Base-by-base conservation (phyloP, 106 monocot genomes). In the Acorus gramineus region DNA sequence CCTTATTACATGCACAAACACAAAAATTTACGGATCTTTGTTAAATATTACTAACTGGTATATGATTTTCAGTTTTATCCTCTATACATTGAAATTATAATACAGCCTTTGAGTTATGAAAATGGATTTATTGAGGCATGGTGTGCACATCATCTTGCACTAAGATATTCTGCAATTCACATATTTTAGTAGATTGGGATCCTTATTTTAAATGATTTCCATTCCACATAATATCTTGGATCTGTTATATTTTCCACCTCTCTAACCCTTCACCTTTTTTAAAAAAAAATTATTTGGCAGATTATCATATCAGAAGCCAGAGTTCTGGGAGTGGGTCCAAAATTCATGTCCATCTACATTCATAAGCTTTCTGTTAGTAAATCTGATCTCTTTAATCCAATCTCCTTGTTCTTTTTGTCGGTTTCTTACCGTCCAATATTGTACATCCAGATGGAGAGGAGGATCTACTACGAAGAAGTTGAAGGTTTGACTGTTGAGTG, bases 311-410 rank as follows among this genome's bases (percentile, higher is more conserved):
- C 73, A 63, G 72, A 80, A 65, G 83, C 83, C 42, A 83, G 83
- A 71, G 77, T 87, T 46, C 14, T 83, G 52, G 80, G 71, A 47
- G 65, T 87, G 57, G 86, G 86, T 49, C 86, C 86, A 54, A 83
- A 63, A 58, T 87, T 87, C 69, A 80, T 87, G 83, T 80, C 86
- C 57, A 67, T 87, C 78, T 87, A 83, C 67, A 70, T 87, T 11
- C 70, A 65, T 44, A 80, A 77, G 54, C 65, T 87, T 66, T 83
- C 63, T 62, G 84, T 85, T 77, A 63, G 64, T 8, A 62, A 62
- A 48, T 48, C 43, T 14, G 5, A 6, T 14, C 47, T 0, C 4
- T 45, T 13, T 28, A 28, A 28, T 28, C 46, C 7, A 60, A 52
- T 48, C 55, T 52, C 48, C 7, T 3, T 65, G 42, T 4, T 49